Conservation (phyloP, 106 monocot genomes). For the Dioscorea zingiberensis region DNA sequence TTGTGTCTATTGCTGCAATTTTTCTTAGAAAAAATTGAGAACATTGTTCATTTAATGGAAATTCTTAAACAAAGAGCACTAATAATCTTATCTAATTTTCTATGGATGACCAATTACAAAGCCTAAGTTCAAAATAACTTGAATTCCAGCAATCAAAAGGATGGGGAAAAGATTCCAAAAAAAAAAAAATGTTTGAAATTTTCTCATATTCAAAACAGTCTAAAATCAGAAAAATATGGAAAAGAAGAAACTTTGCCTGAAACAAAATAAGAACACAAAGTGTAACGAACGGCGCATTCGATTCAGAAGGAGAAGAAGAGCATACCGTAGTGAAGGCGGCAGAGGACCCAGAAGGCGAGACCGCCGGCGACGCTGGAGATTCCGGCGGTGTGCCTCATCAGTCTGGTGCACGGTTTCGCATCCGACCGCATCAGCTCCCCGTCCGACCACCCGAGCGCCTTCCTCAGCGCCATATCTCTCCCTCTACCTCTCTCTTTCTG, state of each 20-base stretch:
- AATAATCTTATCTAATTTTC: too few species aligned
- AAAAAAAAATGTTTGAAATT: not conserved
- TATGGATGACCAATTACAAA: too few species aligned
- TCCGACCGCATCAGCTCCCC: constrained; percentile 70
- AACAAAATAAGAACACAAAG: not conserved
- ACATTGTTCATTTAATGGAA: too few species aligned
- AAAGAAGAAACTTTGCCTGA: not conserved
- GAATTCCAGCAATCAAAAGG: too few species aligned
- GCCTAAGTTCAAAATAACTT: too few species aligned
- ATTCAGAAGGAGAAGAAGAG: not conserved
- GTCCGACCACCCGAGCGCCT: constrained; percentile 45
- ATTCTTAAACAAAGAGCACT: too few species aligned
- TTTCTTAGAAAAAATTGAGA: too few species aligned
- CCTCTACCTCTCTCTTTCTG: not conserved
- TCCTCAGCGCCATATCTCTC: constrained; percentile 41
- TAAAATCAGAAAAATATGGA: not conserved
- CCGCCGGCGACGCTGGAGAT: constrained; percentile 48
- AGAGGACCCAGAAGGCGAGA: constrained; percentile 63
- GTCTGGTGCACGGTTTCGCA: constrained; percentile 47
- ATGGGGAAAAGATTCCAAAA: too few species aligned
- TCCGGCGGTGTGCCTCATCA: constrained; percentile 52
- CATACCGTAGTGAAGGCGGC: constrained; percentile 48
- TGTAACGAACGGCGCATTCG: not conserved
- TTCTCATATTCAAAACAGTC: not conserved
- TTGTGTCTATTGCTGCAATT: too few species aligned